Base-by-base conservation (phyloP, 306 rosid genomes). In the Quercus rubra region DNA sequence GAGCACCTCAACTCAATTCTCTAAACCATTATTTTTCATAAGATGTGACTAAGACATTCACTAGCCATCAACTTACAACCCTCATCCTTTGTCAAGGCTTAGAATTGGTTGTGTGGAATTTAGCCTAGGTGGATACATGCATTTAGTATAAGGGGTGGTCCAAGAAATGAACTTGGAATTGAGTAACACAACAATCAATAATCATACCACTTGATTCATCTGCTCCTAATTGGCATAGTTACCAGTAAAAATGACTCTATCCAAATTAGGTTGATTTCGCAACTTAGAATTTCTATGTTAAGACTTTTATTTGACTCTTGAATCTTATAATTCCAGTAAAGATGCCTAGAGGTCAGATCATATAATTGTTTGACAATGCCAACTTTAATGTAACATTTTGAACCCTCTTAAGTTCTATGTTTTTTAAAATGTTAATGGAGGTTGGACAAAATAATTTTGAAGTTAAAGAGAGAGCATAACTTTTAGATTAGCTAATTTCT, bases 401-500 rank as follows among this genome's bases (percentile, higher is more conserved):
- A 5, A 18, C 46, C 66, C 25, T 30, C 71, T 27, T 27, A 33
- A 52, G 6, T 28, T 55, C 15, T 25, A 25, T 10, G 56, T 59
- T 19, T 61, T 77, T 77, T 38, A 84, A 73, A 62, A 74, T 21
- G 54, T 12, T 12, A 49, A 28, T 66, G 74, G 55, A 72, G 74
- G 46, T 52, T 76, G 70, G 71, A 59, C 55, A 21, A 7, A 11
- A 28, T 15, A 57, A 57, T 25, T 61, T 61, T 61, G 67, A 61
- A 25, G 19, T 61, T 1, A n/a, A 58, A 58, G 21, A 8, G 27
- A 21, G 8, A 23, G 38, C 81, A 72, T 84, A 59, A 74, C 70
- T 56, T 83, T 79, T 76, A 86, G 87, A 80, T 83, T 83, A 62
- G 57, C 70, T 19, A 83, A 69, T 71, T 79, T 80, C 78, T 64